These are phyloP conservation scores for Stentor roeselii DNA, from an alignment of 73 alveolate species.

Conservation along the genomic window DNA sequence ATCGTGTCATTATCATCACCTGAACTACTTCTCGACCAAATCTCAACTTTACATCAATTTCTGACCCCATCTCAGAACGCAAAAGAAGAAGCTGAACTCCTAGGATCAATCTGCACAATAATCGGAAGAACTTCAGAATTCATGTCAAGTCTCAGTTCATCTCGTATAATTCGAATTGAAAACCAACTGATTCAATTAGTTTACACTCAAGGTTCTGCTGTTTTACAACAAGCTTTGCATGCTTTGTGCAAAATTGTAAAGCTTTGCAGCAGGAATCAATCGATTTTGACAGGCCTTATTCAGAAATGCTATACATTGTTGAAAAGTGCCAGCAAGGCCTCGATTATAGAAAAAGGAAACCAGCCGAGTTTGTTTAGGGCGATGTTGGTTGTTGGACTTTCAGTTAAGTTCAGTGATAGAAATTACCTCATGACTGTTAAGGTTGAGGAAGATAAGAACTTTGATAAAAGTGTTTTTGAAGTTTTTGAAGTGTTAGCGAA, in stretches of 20 bases:
- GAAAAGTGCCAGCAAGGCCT: neutral
- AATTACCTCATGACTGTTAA: too few species aligned
- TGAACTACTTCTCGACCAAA: neutral
- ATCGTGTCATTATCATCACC: neutral
- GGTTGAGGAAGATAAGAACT: neutral
- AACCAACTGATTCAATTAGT: neutral
- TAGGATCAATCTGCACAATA: neutral
- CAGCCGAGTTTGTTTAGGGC: neutral
- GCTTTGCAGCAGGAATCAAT: neutral
- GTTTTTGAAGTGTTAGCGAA: neutral
- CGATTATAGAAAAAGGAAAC: neutral
- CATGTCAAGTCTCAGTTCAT: neutral
- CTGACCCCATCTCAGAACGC: neutral
- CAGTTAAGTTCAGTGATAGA: neutral
- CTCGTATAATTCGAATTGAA: neutral
- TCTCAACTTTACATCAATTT: slow-evolving; percentile 2
- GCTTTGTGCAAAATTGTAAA: slow-evolving; percentile 6
- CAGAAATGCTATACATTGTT: slow-evolving; percentile 9
- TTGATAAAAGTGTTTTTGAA: slow-evolving; percentile 7
- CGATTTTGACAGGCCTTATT: neutral
- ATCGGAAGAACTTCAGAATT: neutral
- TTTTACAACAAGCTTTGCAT: neutral
- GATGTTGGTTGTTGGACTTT: neutral
- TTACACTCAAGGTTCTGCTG: slow-evolving; percentile 21
- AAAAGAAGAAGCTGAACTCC: neutral